A percentile compares a stretch with the other conserved stretches of the same genome.
phyloP scores from a whole-genome alignment of 164 flowering plant genomes.

The Chloranthus sessilifolius region DNA sequence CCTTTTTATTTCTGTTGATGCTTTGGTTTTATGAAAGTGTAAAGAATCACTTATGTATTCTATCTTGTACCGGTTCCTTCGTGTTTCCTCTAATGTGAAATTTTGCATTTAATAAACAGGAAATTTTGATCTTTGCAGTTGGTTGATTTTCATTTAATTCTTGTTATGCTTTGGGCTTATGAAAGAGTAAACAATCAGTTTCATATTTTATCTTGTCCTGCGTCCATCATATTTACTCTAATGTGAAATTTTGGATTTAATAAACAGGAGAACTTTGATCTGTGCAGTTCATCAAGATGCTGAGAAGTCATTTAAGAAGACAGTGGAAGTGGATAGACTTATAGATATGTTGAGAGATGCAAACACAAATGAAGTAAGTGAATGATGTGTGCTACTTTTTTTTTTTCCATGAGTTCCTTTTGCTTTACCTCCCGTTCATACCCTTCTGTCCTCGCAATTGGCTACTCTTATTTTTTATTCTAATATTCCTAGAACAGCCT shows the following conservation, averaged over 20 bases:
- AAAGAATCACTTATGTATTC: too few species aligned
- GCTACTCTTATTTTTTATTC: neutral
- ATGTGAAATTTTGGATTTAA: constrained; percentile 47
- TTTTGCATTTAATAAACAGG: constrained; percentile 83
- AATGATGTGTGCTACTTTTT: constrained; percentile 7
- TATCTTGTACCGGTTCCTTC: too few species aligned
- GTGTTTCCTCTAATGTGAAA: constrained; percentile 19
- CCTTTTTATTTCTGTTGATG: too few species aligned
- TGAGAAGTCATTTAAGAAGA: constrained; percentile 70
- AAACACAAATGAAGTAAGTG: constrained; percentile 63
- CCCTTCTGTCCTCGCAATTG: neutral
- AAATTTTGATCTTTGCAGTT: constrained; percentile 86
- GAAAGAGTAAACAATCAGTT: too few species aligned
- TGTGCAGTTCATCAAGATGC: constrained; percentile 85
- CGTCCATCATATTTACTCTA: too few species aligned
- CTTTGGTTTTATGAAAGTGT: too few species aligned
- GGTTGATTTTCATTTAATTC: too few species aligned
- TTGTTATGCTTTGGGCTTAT: too few species aligned
- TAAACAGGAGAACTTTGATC: constrained; percentile 87
- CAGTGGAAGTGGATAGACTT: constrained; percentile 78
- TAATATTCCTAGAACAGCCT: too few species aligned
- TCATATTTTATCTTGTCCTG: too few species aligned
- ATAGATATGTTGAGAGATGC: constrained; percentile 78
- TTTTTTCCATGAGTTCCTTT: neutral
- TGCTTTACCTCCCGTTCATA: too few species aligned